Conservation (phyloP, 2,329 filamentous ascomycete genomes). For the Colletotrichum echinochloae region DNA sequence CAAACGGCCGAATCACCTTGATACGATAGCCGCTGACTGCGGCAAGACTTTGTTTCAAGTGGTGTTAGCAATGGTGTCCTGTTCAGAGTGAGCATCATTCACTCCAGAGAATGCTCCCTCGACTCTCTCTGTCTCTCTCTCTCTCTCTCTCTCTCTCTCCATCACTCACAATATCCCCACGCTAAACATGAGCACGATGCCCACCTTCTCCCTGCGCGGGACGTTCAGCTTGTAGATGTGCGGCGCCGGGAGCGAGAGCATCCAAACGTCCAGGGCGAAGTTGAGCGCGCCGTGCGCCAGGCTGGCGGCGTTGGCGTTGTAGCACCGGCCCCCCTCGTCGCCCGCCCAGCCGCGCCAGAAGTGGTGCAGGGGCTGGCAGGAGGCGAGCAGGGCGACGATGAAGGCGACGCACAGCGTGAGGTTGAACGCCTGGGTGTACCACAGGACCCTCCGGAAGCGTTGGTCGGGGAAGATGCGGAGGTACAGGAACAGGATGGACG, state of each 20-base stretch:
- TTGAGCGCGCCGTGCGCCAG: conserved; percentile 8
- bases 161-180: conserved; percentile 16
- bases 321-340: neutral
- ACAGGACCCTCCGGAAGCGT: neutral
- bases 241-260: conserved; percentile 15
- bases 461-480: neutral
- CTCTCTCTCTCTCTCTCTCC: neutral
- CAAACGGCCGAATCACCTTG: neutral
- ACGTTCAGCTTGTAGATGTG: conserved; percentile 13
- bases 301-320: neutral
- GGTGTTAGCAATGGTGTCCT: neutral
- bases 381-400: neutral
- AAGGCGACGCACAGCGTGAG: neutral
- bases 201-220: conserved; percentile 3
- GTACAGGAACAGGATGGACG: conserved; percentile 1
- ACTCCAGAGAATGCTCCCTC: too few relatives aligned
- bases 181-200: conserved; percentile 21
- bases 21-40: neutral
- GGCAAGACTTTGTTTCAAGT: neutral
- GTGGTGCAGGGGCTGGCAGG: neutral
- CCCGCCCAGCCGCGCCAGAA: conserved; percentile 18
- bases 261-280: conserved; percentile 14
- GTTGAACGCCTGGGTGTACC: neutral
- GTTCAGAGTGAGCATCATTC: neutral
- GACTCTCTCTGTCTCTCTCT: too few relatives aligned